Base-by-base conservation (phyloP, 768 basidiomycete genomes). In the Leccinellum rugosiceps region DNA sequence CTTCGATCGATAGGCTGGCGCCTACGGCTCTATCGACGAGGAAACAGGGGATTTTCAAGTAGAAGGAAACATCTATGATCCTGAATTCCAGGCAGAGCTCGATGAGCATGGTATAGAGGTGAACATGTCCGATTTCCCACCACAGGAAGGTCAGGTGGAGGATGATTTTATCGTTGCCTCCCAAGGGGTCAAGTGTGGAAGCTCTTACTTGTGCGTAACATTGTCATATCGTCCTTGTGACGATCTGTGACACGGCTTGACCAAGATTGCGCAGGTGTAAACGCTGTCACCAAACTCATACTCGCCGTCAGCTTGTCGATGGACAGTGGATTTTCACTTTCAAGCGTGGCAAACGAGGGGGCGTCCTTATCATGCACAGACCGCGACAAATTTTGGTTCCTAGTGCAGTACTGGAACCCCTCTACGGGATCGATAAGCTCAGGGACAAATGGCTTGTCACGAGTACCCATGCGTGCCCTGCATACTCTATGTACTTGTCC, bases 41-140 rank as follows among this genome's bases (percentile, higher is more conserved):
- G 64, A 66, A 9, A 69, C 68, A 1, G 75, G 74, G 6, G 48
- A 64, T 25, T 61, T 76, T 19, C 57, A 62, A 2, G 63, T 66
- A 19, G 69, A 75, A 30, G 74, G 74, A 3, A 75, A 72, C 41
- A 62, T 76, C 53, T 76, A 75, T n/a, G 72, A 73, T 11, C 32
- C 62, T 1, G 38, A 52, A 3, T 65, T 60, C 10, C 68, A 66
- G n/a, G 25, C 35, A 1, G 58, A 60, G 11, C 21, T 74, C 7
- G 50, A 62, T 44, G 55, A 49, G 7, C 48, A 61, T n/a, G 30
- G 26, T 15, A 35, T 44, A 17, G 51, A 48, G 3, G 35, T 72
- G 52, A 57, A 34, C 6, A 32, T 72, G 31, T 53, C 56, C 17
- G 50, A 65, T 21, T 49, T 58, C 50, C 64, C n/a, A 5, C 69